Conservation (phyloP, 352 stramenopile genomes). For the Stephanocyclus meneghinianus region DNA sequence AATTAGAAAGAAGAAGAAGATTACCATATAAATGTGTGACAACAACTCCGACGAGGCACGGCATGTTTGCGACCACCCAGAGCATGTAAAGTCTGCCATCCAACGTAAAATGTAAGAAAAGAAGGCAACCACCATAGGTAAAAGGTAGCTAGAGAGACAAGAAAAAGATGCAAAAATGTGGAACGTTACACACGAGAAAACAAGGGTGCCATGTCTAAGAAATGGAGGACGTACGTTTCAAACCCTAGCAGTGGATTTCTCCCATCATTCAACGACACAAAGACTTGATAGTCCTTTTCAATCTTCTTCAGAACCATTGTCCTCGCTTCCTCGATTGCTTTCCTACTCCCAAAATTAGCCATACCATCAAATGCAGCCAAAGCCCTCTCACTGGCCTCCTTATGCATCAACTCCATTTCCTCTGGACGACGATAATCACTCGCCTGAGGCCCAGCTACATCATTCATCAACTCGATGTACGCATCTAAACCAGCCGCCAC, state of each 20-base stretch:
- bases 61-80: constrained; percentile 71
- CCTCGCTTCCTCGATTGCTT: constrained; percentile 88
- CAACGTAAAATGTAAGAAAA: constrained; percentile 88
- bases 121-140: constrained; percentile 89
- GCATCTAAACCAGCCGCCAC: constrained; percentile 70
- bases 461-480: constrained; percentile 95
- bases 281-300: constrained; percentile 87
- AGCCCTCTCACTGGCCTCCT: constrained; percentile 83
- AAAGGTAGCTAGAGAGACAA: constrained; percentile 81
- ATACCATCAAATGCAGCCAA: constrained; percentile 91
- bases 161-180: constrained; percentile 12
- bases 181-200: constrained; percentile 5
- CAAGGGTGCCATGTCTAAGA: constrained; percentile 4
- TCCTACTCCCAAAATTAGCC: constrained; percentile 92
- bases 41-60: constrained; percentile 65
- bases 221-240: constrained; percentile 68
- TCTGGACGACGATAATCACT: constrained; percentile 87
- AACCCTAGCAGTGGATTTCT: constrained; percentile 94
- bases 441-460: constrained; percentile 77
- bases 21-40: constrained; percentile 77
- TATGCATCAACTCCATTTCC: constrained; percentile 89
- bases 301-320: constrained; percentile 88
- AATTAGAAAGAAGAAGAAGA: constrained; percentile 79
- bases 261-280: constrained; percentile 91
- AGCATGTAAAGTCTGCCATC: constrained; percentile 78